phyloP scores from a whole-genome alignment of 805 yeast genomes.

The Cyberlindnera bimundalis region DNA sequence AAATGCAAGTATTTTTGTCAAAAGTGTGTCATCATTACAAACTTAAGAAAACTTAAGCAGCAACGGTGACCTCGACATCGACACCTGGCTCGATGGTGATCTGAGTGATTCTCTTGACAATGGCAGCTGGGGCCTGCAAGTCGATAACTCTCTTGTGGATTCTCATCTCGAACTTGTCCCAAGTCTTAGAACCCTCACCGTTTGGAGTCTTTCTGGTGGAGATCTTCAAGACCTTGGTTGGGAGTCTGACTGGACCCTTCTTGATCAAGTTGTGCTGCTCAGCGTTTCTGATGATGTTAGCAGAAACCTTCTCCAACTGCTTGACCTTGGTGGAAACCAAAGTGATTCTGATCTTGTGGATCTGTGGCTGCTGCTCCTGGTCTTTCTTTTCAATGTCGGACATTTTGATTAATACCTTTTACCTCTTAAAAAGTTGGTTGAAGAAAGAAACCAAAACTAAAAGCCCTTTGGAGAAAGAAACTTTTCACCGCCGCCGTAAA shows the following conservation, averaged over 20 bases:
- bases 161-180: slow-evolving; percentile 99
- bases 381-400: slow-evolving; percentile 84
- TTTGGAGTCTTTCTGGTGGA: slow-evolving; percentile 99
- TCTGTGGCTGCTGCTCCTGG: slow-evolving; percentile 74
- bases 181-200: slow-evolving; percentile 99
- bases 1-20: not conserved
- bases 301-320: slow-evolving; percentile 95
- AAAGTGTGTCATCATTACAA: not conserved
- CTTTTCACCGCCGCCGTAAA: slow-evolving; percentile 13
- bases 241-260: slow-evolving; percentile 99
- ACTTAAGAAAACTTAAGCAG: slow-evolving; percentile 50
- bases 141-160: slow-evolving; percentile 99
- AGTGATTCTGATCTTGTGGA: slow-evolving; percentile 98
- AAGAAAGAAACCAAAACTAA: not conserved
- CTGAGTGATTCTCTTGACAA: slow-evolving; percentile 94
- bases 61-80: slow-evolving; percentile 91
- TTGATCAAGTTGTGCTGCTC: slow-evolving; percentile 74
- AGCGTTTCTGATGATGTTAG: slow-evolving; percentile 87
- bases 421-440: slow-evolving; percentile 29
- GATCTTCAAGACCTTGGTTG: slow-evolving; percentile 97
- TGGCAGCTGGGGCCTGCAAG: slow-evolving; percentile 92
- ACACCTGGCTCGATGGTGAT: slow-evolving; percentile 99
- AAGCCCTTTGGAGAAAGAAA: not conserved
- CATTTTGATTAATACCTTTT: slow-evolving; percentile 55
- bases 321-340: slow-evolving; percentile 98